phyloP scores from a whole-genome alignment of 495 filamentous ascomycete genomes.

The Pseudoneurospora amorphoporcata region DNA sequence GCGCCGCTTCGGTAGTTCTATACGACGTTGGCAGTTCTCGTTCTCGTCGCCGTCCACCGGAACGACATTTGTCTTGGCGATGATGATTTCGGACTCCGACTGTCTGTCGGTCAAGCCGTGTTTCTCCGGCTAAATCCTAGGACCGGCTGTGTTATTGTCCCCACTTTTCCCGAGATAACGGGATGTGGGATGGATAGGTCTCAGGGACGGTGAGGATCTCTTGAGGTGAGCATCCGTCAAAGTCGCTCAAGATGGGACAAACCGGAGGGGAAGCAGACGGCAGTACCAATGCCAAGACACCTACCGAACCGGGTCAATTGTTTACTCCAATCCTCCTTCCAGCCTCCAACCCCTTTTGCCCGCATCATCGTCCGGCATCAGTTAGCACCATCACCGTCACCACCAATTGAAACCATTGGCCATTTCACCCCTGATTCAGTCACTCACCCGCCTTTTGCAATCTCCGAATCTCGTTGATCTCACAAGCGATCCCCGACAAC shows the following conservation, averaged over 20 bases:
- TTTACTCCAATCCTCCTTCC: not conserved
- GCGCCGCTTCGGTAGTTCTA: not conserved
- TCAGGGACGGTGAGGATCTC: not conserved
- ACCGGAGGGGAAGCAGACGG: not conserved
- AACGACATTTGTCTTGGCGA: not conserved
- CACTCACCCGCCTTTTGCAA: not conserved
- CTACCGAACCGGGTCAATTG: not conserved
- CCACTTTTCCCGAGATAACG: not conserved
- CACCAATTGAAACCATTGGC: not conserved
- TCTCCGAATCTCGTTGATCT: not conserved
- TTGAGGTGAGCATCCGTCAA: not conserved
- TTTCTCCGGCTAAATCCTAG: not conserved
- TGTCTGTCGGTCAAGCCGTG: not conserved
- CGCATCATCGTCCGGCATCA: not conserved
- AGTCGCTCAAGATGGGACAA: not conserved
- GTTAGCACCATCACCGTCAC: not conserved
- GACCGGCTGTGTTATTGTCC: not conserved
- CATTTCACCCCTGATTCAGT: not conserved
- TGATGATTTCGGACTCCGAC: not conserved
- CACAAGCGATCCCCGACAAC: not conserved
- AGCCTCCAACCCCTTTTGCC: not conserved
- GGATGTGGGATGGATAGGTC: not conserved
- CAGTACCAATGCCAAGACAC: not conserved
- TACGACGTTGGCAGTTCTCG: not conserved
- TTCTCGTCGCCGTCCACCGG: not conserved